phyloP scores from a whole-genome alignment of 1,284 basidiomycete genomes.

The Veloporphyrellus conicus region DNA sequence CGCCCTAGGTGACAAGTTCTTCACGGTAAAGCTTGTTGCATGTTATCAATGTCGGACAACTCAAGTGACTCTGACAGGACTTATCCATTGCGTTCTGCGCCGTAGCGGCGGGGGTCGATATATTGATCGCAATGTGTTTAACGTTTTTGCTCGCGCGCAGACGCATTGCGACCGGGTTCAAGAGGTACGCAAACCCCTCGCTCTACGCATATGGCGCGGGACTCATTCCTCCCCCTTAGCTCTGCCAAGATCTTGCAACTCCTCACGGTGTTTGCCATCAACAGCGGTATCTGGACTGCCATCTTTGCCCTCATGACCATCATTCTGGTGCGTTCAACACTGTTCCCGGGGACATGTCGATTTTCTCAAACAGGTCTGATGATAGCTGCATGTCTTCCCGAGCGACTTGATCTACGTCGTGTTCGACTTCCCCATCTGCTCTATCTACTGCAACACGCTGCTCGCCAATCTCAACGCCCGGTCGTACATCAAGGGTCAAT shows the following conservation, averaged over 20 bases:
- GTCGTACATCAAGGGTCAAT: constrained; percentile 1
- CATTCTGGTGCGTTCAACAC: background rate
- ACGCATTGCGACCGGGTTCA: constrained; percentile 1
- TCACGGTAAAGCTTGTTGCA: background rate
- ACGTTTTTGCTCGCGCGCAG: constrained; percentile 4
- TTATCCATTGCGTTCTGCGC: constrained; percentile 1
- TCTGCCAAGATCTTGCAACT: constrained; percentile 4
- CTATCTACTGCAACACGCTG: constrained; percentile 2
- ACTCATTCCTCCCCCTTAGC: background rate
- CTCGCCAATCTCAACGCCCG: constrained; percentile 4
- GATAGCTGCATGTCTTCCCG: background rate
- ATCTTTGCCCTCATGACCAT: constrained; percentile 1
- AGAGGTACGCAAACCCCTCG: background rate
- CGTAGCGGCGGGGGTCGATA: constrained; percentile 3
- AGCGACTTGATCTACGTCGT: constrained; percentile 1
- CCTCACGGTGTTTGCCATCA: constrained; percentile 5
- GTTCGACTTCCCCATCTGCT: constrained; percentile 4
- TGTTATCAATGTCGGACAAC: no score
- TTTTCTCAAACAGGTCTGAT: background rate
- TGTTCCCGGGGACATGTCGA: background rate
- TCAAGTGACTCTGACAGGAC: background rate
- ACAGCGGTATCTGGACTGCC: constrained; percentile 4
- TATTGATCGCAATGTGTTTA: constrained; percentile 3
- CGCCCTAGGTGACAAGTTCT: constrained; percentile 1
- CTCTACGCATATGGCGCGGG: background rate